phyloP scores from a whole-genome alignment of 257 asterid genomes.

The Solanum boliviense region DNA sequence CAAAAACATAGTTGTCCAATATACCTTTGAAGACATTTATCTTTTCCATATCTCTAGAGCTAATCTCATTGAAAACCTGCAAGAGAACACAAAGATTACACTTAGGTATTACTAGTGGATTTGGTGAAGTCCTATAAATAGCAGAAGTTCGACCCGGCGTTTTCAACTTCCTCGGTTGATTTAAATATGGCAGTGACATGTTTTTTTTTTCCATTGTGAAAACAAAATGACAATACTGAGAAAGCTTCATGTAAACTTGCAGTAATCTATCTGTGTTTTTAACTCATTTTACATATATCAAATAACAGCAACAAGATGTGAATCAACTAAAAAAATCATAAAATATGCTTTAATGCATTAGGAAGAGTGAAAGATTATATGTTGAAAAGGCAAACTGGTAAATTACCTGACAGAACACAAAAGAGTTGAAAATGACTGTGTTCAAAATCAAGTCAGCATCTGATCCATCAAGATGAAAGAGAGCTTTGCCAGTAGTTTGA shows the following conservation, averaged over 20 bases:
- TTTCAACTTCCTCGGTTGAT: neutral
- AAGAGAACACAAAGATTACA: neutral
- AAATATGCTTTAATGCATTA: neutral
- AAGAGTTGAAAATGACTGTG: slow-evolving; percentile 83
- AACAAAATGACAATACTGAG: neutral
- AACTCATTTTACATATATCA: neutral
- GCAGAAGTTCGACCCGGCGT: neutral
- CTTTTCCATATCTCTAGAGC: slow-evolving; percentile 94
- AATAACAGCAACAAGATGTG: neutral
- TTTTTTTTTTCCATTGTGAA: neutral
- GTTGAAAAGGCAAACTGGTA: neutral
- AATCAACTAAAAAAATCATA: neutral
- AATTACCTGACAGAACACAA: slow-evolving; percentile 86
- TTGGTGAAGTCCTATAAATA: neutral
- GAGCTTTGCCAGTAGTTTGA: slow-evolving; percentile 62
- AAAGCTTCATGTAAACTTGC: neutral
- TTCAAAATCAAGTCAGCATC: slow-evolving; percentile 64
- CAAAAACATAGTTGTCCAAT: slow-evolving; percentile 67
- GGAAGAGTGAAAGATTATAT: neutral
- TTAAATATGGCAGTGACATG: neutral
- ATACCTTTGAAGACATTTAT: slow-evolving; percentile 78
- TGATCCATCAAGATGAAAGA: slow-evolving; percentile 51
- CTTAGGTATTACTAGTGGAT: neutral
- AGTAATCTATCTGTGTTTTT: neutral
- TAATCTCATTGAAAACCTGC: slow-evolving; percentile 91